phyloP scores from a whole-genome alignment of 441 rosid species.

The Breynia disticha region DNA sequence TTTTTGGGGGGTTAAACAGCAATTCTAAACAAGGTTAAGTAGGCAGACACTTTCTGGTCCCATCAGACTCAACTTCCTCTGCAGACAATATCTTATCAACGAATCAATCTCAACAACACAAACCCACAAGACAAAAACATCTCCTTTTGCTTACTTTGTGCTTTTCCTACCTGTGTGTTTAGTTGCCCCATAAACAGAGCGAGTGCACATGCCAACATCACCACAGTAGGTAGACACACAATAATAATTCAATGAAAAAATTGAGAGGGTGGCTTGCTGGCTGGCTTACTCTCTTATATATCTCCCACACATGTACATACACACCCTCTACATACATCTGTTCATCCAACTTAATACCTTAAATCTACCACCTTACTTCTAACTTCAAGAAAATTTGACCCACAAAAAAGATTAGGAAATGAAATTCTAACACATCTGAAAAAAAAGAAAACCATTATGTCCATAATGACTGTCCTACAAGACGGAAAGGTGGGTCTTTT shows the following conservation, averaged over 20 bases:
- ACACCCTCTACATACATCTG: conserved; percentile 16
- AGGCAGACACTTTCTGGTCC: too few relatives aligned
- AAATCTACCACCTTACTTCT: conserved; percentile 13
- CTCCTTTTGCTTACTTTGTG: too few relatives aligned
- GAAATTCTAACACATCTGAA: conserved; percentile 2
- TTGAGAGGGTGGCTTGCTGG: too few relatives aligned
- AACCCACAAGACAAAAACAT: too few relatives aligned
- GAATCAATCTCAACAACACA: too few relatives aligned
- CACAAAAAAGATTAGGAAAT: neutral
- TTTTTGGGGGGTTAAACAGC: too few relatives aligned
- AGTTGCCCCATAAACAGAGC: neutral
- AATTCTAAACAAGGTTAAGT: too few relatives aligned
- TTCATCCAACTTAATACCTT: conserved; percentile 5
- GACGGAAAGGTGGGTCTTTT: conserved; percentile 5
- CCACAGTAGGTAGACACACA: neutral
- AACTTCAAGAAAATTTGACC: conserved; percentile 11
- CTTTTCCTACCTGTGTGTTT: neutral
- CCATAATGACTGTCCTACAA: conserved; percentile 6
- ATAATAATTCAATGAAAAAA: conserved; percentile 9
- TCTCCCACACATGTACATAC: conserved; percentile 20
- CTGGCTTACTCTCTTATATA: conserved; percentile 7
- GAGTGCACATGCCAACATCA: neutral
- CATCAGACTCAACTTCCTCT: too few relatives aligned
- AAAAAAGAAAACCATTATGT: conserved; percentile 5
- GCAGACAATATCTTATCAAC: too few relatives aligned